Evolutionary conservation across 2,329 filamentous ascomycete species (phyloP), one percentile per base, ranked within the genome.

Genomic region (Fusarium algeriense): DNA sequence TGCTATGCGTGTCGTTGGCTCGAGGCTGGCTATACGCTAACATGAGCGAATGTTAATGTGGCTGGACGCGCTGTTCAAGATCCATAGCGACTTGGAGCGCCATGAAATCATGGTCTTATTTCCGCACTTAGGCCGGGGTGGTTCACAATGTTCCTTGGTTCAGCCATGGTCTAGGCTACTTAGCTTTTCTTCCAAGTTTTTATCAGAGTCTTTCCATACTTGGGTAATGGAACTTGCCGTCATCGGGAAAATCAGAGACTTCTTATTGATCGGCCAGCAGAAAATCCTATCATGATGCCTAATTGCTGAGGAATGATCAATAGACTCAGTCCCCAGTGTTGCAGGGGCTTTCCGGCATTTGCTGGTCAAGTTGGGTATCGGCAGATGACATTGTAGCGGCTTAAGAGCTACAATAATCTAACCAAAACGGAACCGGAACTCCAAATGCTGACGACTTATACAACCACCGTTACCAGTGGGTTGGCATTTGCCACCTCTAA

Each of bases 401-500:
- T 40, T 41, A 35, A 57, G 37, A 32, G 30, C 19, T 48, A 48
- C 48, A 32, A 40, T 46, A 38, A 50, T 19, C 52, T 58, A 66
- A 28, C 54, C 44, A 50, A 54, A 40, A 63, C 23, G 56, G 55
- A 48, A 72, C n/a, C 30, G 35, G 32, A 43, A 49, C 55, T 40
- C 26, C 26, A n/a, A 48, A 48, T 34, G 46, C 60, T 64, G 49
- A 49, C 60, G 49, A 49, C 53, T 60, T 59, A 45, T 38, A 65
- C 17, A 43, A 34, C 32, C 53, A 28, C 32, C 53, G 32, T 44
- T 60, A 38, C 28, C 40, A 50, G 43, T 54, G 38, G 40, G 52
- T 48, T 48, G 38, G 40, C 40, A 48, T 72, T 72, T 60, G 69
- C 69, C 69, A 72, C 66, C 37, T 34, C 20, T 30, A 26, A 43